Percentiles rank a stretch among this genome's conserved stretches.
These are phyloP conservation scores for Leccinum arenicola DNA, from an alignment of 768 basidiomycete genomes.

Conservation along the genomic window DNA sequence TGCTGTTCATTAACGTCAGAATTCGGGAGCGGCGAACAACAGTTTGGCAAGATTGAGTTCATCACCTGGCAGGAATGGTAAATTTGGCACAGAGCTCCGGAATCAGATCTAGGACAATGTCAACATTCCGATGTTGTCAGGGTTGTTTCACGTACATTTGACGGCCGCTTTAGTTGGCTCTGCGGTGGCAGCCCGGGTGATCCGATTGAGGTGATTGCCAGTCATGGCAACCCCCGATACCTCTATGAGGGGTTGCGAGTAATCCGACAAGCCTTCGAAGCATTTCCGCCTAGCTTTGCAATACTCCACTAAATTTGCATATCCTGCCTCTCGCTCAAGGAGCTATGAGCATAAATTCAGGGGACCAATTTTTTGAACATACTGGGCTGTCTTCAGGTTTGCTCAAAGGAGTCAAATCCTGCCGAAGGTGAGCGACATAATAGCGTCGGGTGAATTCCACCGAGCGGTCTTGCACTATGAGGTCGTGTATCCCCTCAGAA, in stretches of 20 bases:
- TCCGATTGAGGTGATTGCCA: conserved; percentile 60
- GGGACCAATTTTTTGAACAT: conserved; percentile 27
- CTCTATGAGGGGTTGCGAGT: conserved; percentile 71
- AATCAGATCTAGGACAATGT: conserved; percentile 59
- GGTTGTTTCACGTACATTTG: conserved; percentile 51
- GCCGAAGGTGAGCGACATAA: conserved; percentile 51
- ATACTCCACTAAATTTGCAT: conserved; percentile 61
- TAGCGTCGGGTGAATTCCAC: conserved; percentile 77
- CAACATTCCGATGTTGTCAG: conserved; percentile 26
- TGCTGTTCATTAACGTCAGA: conserved; percentile 41
- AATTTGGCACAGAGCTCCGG: conserved; percentile 78
- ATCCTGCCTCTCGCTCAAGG: conserved; percentile 58
- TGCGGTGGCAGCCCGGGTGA: conserved; percentile 37
- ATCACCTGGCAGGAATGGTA: conserved; percentile 70
- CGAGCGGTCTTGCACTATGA: conserved; percentile 71
- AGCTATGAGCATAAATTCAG: conserved; percentile 3
- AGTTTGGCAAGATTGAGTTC: conserved; percentile 18
- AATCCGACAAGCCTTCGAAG: conserved; percentile 58
- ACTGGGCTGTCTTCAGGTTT: conserved; percentile 65
- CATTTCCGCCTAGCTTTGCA: conserved; percentile 60
- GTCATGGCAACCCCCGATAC: conserved; percentile 50
- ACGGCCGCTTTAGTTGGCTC: conserved; percentile 40
- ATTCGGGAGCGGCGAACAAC: conserved; percentile 15
- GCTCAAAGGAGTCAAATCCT: conserved; percentile 71
- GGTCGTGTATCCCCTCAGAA: conserved; percentile 48